phyloP scores from a whole-genome alignment of 2,329 filamentous ascomycete genomes.

The Orbilia blumenaviensis region DNA sequence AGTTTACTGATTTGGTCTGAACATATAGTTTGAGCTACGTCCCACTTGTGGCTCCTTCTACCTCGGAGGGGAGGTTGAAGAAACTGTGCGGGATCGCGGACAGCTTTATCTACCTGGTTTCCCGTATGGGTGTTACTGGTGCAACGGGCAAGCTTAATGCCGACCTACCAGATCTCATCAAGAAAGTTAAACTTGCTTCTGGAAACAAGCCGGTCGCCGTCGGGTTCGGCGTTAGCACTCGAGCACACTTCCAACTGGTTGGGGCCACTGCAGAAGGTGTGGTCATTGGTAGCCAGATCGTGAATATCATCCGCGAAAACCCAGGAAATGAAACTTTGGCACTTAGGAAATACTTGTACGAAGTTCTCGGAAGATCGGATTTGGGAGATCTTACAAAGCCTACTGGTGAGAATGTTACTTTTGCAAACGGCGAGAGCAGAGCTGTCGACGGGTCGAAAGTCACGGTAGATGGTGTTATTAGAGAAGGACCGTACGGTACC shows the following conservation, averaged over 20 bases:
- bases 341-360: constrained; percentile 86
- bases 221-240: constrained; percentile 94
- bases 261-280: constrained; percentile 88
- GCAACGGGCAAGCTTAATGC: constrained; percentile 83
- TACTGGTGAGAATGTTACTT: constrained; percentile 61
- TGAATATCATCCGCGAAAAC: constrained; percentile 78
- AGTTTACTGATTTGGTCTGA: neutral
- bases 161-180: constrained; percentile 81
- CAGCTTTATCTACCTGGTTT: constrained; percentile 99
- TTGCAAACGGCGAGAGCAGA: constrained; percentile 67
- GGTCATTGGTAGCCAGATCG: constrained; percentile 94
- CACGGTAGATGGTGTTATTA: constrained; percentile 75
- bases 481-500: constrained; percentile 66
- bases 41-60: constrained; percentile 93
- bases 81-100: constrained; percentile 95
- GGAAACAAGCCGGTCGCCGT: constrained; percentile 90
- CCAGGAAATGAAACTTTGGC: constrained; percentile 73
- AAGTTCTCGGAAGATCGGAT: constrained; percentile 67
- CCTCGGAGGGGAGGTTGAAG: constrained; percentile 92
- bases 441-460: constrained; percentile 70
- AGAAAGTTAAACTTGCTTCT: constrained; percentile 89
- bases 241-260: constrained; percentile 89
- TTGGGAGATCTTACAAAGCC: constrained; percentile 58
- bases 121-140: constrained; percentile 94
- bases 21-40: constrained; percentile 81